Percentiles rank a stretch among this genome's conserved stretches.
Evolutionary conservation across 441 rosid species (phyloP).

Genomic region (Bocquillonia castaneifolia): DNA sequence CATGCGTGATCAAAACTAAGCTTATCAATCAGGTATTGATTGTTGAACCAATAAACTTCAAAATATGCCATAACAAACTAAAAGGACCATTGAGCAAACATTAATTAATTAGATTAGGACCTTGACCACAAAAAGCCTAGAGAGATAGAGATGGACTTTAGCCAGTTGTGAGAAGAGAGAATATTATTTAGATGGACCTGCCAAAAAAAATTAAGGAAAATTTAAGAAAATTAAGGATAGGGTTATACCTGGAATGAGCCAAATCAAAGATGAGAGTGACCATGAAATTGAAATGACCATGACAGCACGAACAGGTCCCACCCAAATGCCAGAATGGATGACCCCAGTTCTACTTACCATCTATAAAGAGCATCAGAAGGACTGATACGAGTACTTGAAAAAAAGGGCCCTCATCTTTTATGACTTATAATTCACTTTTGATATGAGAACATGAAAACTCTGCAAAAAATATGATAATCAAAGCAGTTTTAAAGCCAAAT

Average conservation of each 20-base stretch:
- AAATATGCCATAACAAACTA: constrained; percentile 16
- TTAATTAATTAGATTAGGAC: constrained; percentile 30
- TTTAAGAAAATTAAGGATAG: constrained; percentile 24
- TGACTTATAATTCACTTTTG: constrained; percentile 11
- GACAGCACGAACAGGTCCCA: constrained; percentile 40
- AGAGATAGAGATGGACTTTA: constrained; percentile 22
- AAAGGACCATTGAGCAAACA: constrained; percentile 25
- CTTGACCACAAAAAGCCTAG: constrained; percentile 26
- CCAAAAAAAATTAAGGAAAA: constrained; percentile 14
- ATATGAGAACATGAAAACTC: constrained; percentile 10
- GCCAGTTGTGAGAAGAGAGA: constrained; percentile 14
- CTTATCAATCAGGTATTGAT: constrained; percentile 19
- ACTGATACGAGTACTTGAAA: constrained; percentile 29
- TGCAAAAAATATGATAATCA: constrained; percentile 13
- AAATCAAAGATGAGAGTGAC: constrained; percentile 29
- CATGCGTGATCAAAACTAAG: constrained; percentile 7
- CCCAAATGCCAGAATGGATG: constrained; percentile 32
- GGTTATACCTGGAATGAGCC: constrained; percentile 30
- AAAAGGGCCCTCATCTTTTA: constrained; percentile 28
- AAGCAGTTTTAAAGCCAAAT: constrained; percentile 17
- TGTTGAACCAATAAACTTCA: not conserved
- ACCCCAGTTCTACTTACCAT: constrained; percentile 30
- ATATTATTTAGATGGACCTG: constrained; percentile 28
- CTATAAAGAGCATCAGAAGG: constrained; percentile 21
- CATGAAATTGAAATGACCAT: constrained; percentile 41